Base-by-base conservation (phyloP, 2,329 filamentous ascomycete genomes). In the Ambrosiella beaveri region DNA sequence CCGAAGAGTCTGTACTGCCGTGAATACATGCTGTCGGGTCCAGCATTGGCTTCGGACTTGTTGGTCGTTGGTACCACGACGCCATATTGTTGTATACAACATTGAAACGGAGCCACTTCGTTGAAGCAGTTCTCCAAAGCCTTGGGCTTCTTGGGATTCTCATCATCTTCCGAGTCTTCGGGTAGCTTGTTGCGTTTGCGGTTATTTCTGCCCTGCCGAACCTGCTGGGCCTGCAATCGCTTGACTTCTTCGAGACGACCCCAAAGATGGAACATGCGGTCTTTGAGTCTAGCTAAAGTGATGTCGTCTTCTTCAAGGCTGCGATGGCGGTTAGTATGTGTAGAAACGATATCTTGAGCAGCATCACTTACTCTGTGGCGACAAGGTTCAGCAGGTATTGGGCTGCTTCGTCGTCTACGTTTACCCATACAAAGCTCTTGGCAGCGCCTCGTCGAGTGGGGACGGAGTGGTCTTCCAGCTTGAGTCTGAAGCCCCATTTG, bases 401-500 rank as follows among this genome's bases (percentile, higher is more conserved):
- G 1, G 70, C 78, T 17, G 73, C 70, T 8, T 60, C 59, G 59
- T 81, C 83, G 57, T 82, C 77, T 1, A 96, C 83, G 5, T 85
- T 72, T 2, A 85, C 77, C 74, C 85, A 88, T 64, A 61, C 67
- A 3, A 71, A 66, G 7, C 56, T 59, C n/a, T 52, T 53, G 7
- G 37, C 38, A 13, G 27, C 36, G 2, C 53, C 19, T 9, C 47
- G 47, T 17, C n/a, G n/a, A 54, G 36, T 8, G 57, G 49, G 0
- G 78, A 81, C 27, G 27, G 27, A 27, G 27, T 27, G 27, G 62
- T 90, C 86, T 68, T 95, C 86, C 1, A 96, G 78, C 11, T 85
- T 74, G 27, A 97, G 74, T 19, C 79, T 80, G 68, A 96, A 96
- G 12, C 79, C 77, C 90, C 90, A 96, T 68, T 93, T 82, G 86